These are phyloP conservation scores for Xylaria flabelliformis DNA, from an alignment of 495 filamentous ascomycete genomes.

Conservation along the genomic window DNA sequence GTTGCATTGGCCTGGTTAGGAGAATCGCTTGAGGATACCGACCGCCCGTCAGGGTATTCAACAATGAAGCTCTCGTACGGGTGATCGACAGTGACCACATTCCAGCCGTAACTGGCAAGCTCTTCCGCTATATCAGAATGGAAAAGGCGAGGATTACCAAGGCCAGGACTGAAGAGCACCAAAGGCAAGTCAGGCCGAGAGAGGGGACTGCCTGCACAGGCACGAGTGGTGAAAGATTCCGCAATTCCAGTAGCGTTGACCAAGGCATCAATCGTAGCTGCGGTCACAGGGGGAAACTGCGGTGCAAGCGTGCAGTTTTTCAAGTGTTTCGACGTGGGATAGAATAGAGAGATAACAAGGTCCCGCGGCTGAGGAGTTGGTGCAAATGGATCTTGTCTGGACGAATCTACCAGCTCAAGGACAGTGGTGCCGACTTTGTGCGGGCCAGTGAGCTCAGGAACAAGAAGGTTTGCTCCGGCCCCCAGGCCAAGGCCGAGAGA, in stretches of 20 bases:
- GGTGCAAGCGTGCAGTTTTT: constrained; percentile 31
- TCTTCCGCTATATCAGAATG: constrained; percentile 49
- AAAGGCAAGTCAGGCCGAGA: constrained; percentile 27
- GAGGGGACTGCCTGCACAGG: constrained; percentile 22
- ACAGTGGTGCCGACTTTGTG: constrained; percentile 28
- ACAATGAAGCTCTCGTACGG: constrained; percentile 56
- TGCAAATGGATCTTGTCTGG: constrained; percentile 42
- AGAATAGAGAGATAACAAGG: constrained; percentile 48
- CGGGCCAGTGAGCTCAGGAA: constrained; percentile 25
- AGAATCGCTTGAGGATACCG: constrained; percentile 27
- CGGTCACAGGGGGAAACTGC: constrained; percentile 34
- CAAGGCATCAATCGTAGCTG: constrained; percentile 15
- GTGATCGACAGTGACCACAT: constrained; percentile 58
- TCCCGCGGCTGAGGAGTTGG: constrained; percentile 38
- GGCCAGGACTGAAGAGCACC: constrained; percentile 50
- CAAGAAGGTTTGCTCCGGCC: not conserved
- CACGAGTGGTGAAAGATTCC: constrained; percentile 25
- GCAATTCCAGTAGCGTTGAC: constrained; percentile 18
- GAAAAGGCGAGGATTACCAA: constrained; percentile 38
- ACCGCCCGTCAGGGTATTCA: constrained; percentile 56
- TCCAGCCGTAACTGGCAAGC: constrained; percentile 58
- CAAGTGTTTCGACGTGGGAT: constrained; percentile 34
- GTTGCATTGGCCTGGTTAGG: constrained; percentile 2
- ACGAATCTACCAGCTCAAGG: constrained; percentile 41
- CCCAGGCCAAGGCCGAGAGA: constrained; percentile 19